Evolutionary conservation across 108 stramenopile species (phyloP), one percentile per base, ranked within the genome.

Genomic region (Pelagomonas calceolata): DNA sequence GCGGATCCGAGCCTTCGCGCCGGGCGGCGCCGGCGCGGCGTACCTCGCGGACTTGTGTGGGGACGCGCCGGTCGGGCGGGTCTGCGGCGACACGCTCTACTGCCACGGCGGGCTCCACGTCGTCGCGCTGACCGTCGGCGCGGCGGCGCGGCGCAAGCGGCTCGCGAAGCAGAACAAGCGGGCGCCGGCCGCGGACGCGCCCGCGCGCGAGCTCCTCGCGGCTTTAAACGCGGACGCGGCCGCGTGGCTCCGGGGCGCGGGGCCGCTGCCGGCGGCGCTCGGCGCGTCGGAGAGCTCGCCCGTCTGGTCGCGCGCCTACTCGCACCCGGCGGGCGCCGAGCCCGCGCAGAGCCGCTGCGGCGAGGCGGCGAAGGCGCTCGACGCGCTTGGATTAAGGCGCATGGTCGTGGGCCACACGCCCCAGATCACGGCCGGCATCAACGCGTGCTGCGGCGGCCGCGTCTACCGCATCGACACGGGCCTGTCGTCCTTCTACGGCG

Each of bases 391-490:
- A 17, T 60, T 17, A 17, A 26, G 0, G 21, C 51, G 51, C 51
- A 60, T 60, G 51, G 51, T 60, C 51, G 51, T 60, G 21, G 51
- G 51, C 51, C 51, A 60, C 51, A 60, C 51, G 51, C 51, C 51
- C 51, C 51, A 60, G 51, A 17, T 60, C 51, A 16, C 18, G 21
- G 7, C 3, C 7, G 51, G 51, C 51, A 60, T 60, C 51, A 60
- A 60, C 51, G 14, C 51, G 51, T 16, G 21, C 51, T 60, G 51
- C 51, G 51, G 29, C 51, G 51, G 29, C 51, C 3, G 51, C 51
- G 26, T 60, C 51, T 60, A 26, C 51, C 51, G 51, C 51, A 60
- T 60, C 51, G 51, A 60, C 51, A 60, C 51, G 7, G 51, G 51
- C 3, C 26, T 16, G 21, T 26, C 21, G 21, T 17, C 51, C 7